Conservation (phyloP, 352 stramenopile genomes). For the Pythium insidiosum region DNA sequence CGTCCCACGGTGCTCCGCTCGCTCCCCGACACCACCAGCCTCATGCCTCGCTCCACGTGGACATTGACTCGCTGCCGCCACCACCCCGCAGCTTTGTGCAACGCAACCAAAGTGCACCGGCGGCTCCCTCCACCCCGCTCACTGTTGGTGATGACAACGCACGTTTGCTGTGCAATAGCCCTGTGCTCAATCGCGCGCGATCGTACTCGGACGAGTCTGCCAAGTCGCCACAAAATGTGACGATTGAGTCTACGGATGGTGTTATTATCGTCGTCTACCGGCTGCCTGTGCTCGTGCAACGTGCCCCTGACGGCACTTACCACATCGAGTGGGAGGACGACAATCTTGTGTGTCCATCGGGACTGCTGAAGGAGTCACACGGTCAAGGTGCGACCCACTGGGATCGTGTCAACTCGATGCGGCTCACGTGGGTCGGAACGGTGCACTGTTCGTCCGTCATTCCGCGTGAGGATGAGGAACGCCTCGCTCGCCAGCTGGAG, state of each 20-base stretch:
- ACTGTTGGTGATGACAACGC: constrained; percentile 9
- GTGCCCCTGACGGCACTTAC: constrained; percentile 57
- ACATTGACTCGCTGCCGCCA: constrained; percentile 6
- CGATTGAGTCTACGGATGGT: constrained; percentile 91
- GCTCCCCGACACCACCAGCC: too few relatives aligned
- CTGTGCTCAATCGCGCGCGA: constrained; percentile 28
- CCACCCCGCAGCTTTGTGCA: constrained; percentile 12
- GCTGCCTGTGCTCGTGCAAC: constrained; percentile 90
- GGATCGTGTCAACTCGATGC: constrained; percentile 69
- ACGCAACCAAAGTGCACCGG: constrained; percentile 16
- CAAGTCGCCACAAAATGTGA: constrained; percentile 68
- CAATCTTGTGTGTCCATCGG: constrained; percentile 80
- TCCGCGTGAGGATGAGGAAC: constrained; percentile 77
- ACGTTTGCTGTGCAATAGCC: constrained; percentile 25
- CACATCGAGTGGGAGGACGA: constrained; percentile 85
- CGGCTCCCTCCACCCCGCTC: neutral
- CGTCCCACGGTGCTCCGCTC: neutral
- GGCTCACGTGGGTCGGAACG: constrained; percentile 80
- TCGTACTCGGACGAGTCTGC: constrained; percentile 53
- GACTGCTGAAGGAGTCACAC: constrained; percentile 63
- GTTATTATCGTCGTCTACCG: constrained; percentile 97
- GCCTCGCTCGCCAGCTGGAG: constrained; percentile 58
- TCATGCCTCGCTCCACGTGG: too few relatives aligned
- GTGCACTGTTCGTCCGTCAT: constrained; percentile 73
- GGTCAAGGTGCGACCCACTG: constrained; percentile 39